Conservation (phyloP, 2,329 filamentous ascomycete species). For the Monilinia laxa region DNA sequence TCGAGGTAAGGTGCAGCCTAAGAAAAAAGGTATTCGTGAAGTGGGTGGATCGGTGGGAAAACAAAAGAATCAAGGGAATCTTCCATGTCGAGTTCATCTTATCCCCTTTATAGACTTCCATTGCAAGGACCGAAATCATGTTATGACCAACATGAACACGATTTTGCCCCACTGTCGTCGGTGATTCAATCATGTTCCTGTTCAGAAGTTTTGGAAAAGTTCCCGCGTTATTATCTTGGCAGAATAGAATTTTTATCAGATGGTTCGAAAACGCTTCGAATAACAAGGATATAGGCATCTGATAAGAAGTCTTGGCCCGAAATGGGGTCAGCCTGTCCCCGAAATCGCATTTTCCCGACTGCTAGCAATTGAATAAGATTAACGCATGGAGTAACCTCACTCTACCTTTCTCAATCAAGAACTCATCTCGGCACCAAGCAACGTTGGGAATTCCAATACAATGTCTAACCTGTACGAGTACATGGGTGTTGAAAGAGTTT, state of each 20-base stretch:
- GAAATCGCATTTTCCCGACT: neutral
- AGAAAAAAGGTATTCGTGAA: neutral
- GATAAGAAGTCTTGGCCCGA: slow-evolving; percentile 18
- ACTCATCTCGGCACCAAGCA: neutral
- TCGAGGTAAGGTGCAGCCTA: neutral
- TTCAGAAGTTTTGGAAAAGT: neutral
- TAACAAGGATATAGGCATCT: slow-evolving; percentile 8
- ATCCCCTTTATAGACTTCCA: slow-evolving; percentile 14
- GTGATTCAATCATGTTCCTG: neutral
- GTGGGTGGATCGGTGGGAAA: neutral
- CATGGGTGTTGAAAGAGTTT: neutral
- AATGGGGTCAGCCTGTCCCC: neutral
- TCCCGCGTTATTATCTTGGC: slow-evolving; percentile 6
- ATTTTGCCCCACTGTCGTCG: neutral
- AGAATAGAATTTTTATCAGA: slow-evolving; percentile 19
- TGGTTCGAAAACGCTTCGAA: neutral
- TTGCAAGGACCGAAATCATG: neutral
- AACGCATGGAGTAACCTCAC: too few relatives aligned
- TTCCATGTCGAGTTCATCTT: neutral
- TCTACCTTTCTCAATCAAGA: neutral
- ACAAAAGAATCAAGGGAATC: neutral
- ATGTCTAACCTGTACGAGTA: neutral
- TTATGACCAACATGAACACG: slow-evolving; percentile 15
- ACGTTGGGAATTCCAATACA: neutral
- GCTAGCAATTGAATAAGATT: neutral